Base-by-base conservation (phyloP, 2,329 filamentous ascomycete species). In the Tolypocladium pustulatum region DNA sequence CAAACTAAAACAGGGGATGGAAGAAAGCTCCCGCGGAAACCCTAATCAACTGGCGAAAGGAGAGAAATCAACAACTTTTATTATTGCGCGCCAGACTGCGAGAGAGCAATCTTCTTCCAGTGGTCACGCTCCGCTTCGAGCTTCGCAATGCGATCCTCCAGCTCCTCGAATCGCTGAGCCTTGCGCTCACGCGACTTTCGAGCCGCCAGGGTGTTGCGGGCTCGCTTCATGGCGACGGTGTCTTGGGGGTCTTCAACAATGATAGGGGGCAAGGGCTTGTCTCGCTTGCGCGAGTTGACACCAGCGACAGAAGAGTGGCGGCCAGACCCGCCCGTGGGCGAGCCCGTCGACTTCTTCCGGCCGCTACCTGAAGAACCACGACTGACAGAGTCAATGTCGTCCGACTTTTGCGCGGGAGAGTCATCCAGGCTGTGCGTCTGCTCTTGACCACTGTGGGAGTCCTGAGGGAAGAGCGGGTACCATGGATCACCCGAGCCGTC, bases 151-250 rank as follows among this genome's bases (percentile, higher is more conserved):
- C 83, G 80, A 43, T 81, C 81, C 76, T 95, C 89, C 53, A 96
- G 79, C 59, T 86, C 83, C 58, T 89, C 86, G 61, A 93, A 80
- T 65, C 87, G 83, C 70, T 88, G 81, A 59, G 90, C 85, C 78
- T 96, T 96, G 64, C 91, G 87, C 68, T 91, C 87, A 57, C 93
- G 87, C 60, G 91, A 96, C 77, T 96, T 96, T 65, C 93, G 91
- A 67, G 93, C 93, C 22, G 93, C 93, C 72, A 95, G 83, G 10
- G 91, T 96, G 73, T 97, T 97, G 65, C 91, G 88, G 56, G 91
- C 92, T 72, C 93, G 89, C 85, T 97, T 97, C 80, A 92, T 83
- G 25, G 90, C 91, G n/a, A 88, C 72, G 12, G 82, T 83, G 68
- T 97, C 92, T 49, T 66, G 76, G 0, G 86, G 83, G 65, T 97